Conservation (phyloP, 2,329 filamentous ascomycete species). For the Venturia pyrina region DNA sequence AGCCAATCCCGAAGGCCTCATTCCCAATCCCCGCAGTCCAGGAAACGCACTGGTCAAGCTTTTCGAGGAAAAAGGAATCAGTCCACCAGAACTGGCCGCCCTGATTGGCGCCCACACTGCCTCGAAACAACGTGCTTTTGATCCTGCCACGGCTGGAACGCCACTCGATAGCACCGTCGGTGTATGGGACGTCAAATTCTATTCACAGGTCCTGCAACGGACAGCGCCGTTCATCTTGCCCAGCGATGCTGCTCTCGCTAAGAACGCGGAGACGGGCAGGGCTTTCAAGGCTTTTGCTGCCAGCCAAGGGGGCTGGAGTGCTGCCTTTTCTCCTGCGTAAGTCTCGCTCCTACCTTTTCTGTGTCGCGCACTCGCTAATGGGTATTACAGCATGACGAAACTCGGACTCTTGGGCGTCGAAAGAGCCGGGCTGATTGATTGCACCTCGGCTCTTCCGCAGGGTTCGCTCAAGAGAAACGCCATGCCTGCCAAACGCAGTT, state of each 20-base stretch:
- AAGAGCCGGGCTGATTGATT: conserved; percentile 7
- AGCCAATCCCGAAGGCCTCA: conserved; percentile 8
- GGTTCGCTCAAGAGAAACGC: not conserved
- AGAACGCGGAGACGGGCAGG: conserved; percentile 18
- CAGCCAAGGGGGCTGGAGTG: conserved; percentile 25
- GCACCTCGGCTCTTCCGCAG: not conserved
- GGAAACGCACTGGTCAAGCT: conserved; percentile 36
- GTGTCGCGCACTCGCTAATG: too few relatives aligned
- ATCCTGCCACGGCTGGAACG: conserved; percentile 21
- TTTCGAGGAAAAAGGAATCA: conserved; percentile 43
- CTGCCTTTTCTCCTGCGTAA: conserved; percentile 18
- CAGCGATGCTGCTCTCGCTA: conserved; percentile 22
- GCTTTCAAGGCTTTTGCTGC: conserved; percentile 26
- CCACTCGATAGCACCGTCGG: conserved; percentile 14
- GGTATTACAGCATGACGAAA: conserved; percentile 3
- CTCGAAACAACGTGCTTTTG: conserved; percentile 38
- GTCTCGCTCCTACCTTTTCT: too few relatives aligned
- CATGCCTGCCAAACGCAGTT: not conserved
- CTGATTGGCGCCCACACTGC: conserved; percentile 46
- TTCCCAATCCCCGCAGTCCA: conserved; percentile 27
- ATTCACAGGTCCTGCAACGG: conserved; percentile 19
- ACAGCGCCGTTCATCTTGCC: conserved; percentile 21
- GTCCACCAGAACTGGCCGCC: conserved; percentile 40
- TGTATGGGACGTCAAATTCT: conserved; percentile 17
- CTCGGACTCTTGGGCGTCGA: conserved; percentile 6